Conservation (phyloP, 176 grass and related monocot genomes). For the Poa pratensis region DNA sequence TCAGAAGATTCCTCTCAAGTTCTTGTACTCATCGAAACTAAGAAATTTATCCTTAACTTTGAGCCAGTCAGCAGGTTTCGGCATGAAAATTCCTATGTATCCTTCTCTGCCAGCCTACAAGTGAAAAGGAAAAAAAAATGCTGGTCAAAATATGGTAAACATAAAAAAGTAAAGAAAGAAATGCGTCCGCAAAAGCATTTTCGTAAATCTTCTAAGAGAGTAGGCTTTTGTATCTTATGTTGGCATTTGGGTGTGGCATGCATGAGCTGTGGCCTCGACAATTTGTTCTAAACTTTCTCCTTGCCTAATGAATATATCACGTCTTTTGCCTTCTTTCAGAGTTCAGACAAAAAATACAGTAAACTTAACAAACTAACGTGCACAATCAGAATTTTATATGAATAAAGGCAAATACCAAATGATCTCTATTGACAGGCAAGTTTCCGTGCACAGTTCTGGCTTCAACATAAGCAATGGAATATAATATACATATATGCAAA, state of each 20-base stretch:
- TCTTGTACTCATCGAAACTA: slow-evolving; percentile 75
- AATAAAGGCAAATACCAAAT: neutral
- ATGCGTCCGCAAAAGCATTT: neutral
- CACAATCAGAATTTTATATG: neutral
- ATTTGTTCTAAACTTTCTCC: neutral
- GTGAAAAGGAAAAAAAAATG: neutral
- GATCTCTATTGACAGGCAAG: neutral
- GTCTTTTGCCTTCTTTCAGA: neutral
- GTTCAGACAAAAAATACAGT: neutral
- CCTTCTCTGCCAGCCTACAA: slow-evolving; percentile 88
- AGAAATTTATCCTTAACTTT: slow-evolving; percentile 93
- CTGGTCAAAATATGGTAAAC: neutral
- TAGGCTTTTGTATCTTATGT: neutral
- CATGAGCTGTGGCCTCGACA: neutral
- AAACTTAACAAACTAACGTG: neutral
- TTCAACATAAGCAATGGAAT: neutral
- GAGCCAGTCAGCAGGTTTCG: slow-evolving; percentile 75
- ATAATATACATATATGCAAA: neutral
- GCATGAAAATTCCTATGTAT: slow-evolving; percentile 90
- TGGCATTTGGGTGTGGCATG: neutral
- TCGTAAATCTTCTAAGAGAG: neutral
- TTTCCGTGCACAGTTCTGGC: neutral
- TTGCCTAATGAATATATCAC: neutral
- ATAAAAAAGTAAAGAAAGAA: neutral
- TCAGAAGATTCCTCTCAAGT: slow-evolving; percentile 64